Conservation (phyloP, 1,139 yeast genomes). For the Wickerhamiella infanticola region DNA sequence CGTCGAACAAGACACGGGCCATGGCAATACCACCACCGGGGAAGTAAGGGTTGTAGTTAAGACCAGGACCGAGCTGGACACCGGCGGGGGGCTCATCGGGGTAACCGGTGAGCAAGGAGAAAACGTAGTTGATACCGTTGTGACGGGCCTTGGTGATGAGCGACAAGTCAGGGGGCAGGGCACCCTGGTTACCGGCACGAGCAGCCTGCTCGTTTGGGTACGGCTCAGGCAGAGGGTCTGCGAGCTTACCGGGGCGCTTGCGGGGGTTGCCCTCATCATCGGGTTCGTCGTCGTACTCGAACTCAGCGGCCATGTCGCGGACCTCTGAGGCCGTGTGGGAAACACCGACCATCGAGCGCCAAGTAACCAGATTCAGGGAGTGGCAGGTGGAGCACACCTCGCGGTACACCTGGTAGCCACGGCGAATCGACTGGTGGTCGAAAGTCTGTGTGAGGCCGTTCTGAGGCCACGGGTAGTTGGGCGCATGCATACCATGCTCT, state of each 20-base stretch:
- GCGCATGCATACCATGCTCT: conserved; percentile 97
- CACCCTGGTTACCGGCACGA: conserved; percentile 99
- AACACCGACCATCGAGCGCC: conserved; percentile 97
- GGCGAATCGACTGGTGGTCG: conserved; percentile 93
- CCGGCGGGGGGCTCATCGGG: conserved; percentile 99
- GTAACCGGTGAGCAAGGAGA: conserved; percentile 90
- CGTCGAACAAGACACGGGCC: conserved; percentile 97
- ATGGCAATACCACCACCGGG: conserved; percentile 99
- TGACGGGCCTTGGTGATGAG: conserved; percentile 98
- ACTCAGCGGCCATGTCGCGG: conserved; percentile 87
- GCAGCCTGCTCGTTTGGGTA: conserved; percentile 98
- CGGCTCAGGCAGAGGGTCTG: conserved; percentile 91
- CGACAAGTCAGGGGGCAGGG: conserved; percentile 95
- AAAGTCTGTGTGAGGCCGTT: conserved; percentile 76
- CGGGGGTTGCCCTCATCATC: conserved; percentile 98
- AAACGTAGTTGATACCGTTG: conserved; percentile 93
- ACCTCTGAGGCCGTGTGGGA: conserved; percentile 87
- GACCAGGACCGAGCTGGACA: conserved; percentile 77
- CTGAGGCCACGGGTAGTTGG: conserved; percentile 87
- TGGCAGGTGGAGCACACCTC: conserved; percentile 99
- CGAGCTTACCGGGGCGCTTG: conserved; percentile 96
- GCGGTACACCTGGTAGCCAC: conserved; percentile 98
- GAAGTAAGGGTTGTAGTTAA: conserved; percentile 98
- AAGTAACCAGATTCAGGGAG: conserved; percentile 89
- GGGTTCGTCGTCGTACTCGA: conserved; percentile 97